Evolutionary conservation across 2,329 filamentous ascomycete species (phyloP), one percentile per base, ranked within the genome.

Genomic region (Pseudocercospora crystallina): DNA sequence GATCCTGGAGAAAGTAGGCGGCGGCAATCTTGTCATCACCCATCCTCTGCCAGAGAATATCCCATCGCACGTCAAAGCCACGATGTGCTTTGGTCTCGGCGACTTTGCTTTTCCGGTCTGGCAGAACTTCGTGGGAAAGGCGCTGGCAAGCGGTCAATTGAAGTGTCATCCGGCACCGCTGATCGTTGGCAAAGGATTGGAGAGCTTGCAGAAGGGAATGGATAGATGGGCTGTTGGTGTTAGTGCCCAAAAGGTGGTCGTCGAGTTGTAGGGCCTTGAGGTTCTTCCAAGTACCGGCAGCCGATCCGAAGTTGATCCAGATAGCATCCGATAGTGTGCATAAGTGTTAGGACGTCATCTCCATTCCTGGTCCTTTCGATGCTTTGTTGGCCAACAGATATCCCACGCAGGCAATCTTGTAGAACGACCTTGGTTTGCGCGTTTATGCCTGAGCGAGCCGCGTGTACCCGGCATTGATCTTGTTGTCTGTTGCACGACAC

Each of bases 41-140:
- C 41, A 53, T 53, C 40, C 45, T 12, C 10, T 44, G 8, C 33
- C 44, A 5, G 39, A 48, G 26, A 29, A 29, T 2, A 13, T 43
- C 5, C 47, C 47, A 13, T 43, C 13, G 17, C 15, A 36, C 14
- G 45, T 49, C 37, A 38, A 46, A 31, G 39, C 42, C 8, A 40
- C 26, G 20, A 34, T 47, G 38, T 15, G 36, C 5, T 51, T 44
- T 35, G 47, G 34, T 2, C 8, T 54, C 12, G 47, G 47, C 5
- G 34, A 42, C n/a, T 36, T 48, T 37, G 40, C 43, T 20, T 51
- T 46, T 31, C 37, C 48, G 15, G n/a, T 39, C 12, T 57, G 50
- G 53, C 31, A 57, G 47, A 41, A 53, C 31, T 57, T 47, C 36
- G 51, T 51, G 3, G 30, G 43, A 11, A 15, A 39, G 39, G 51